Conservation (phyloP, 805 yeast species). For the Yamadazyma tumulicola region DNA sequence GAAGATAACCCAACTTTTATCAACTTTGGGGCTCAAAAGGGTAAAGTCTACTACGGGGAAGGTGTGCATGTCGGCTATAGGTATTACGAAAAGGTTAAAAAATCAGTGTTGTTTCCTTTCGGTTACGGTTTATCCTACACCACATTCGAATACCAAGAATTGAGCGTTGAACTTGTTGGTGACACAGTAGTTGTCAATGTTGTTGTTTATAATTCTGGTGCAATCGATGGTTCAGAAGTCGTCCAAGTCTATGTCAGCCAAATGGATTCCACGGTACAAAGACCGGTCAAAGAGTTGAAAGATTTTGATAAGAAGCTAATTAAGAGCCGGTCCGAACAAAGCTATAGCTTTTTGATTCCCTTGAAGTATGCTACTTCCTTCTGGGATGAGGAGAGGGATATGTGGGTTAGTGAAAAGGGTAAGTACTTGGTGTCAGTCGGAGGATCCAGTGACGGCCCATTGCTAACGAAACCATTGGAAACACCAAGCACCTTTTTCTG, state of each 20-base stretch:
- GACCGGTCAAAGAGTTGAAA: slow-evolving; percentile 28
- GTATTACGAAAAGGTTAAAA: slow-evolving; percentile 26
- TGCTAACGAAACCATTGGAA: too few relatives aligned
- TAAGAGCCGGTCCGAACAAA: slow-evolving; percentile 14
- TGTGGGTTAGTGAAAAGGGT: slow-evolving; percentile 25
- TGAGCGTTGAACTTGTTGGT: slow-evolving; percentile 14
- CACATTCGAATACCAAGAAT: slow-evolving; percentile 15
- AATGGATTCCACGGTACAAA: slow-evolving; percentile 15
- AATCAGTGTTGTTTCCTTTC: slow-evolving; percentile 27
- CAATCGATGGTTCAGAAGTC: slow-evolving; percentile 24
- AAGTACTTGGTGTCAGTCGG: slow-evolving; percentile 24
- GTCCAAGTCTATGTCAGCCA: slow-evolving; percentile 26
- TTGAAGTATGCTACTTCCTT: slow-evolving; percentile 26
- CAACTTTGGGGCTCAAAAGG: slow-evolving; percentile 27
- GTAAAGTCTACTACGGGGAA: slow-evolving; percentile 32
- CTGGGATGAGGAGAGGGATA: slow-evolving; percentile 25
- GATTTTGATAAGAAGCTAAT: slow-evolving; percentile 27
- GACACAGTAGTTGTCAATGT: slow-evolving; percentile 17
- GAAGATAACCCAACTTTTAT: slow-evolving; percentile 28
- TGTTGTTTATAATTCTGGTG: slow-evolving; percentile 21
- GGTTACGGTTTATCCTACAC: slow-evolving; percentile 32
- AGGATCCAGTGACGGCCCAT: slow-evolving; percentile 17
- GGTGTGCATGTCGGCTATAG: slow-evolving; percentile 32
- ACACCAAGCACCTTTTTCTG: too few relatives aligned
- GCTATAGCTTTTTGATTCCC: slow-evolving; percentile 16